Percentiles rank a stretch among this genome's conserved stretches.
These are phyloP conservation scores for Lichtheimia ramosa DNA, from an alignment of 371 early-diverging fungal species.

Conservation along the genomic window DNA sequence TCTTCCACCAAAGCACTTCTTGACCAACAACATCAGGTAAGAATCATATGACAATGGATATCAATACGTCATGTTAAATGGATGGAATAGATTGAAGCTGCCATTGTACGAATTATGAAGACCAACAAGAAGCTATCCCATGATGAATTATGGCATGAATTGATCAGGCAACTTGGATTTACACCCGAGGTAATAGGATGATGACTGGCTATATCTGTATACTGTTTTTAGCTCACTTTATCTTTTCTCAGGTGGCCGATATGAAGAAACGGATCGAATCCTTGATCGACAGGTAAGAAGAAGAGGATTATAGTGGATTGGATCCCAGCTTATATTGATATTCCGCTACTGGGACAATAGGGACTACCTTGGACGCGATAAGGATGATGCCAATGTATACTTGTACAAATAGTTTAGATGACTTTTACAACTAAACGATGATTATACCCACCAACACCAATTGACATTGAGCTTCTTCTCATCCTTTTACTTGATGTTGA, in stretches of 20 bases:
- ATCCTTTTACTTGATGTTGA: no score
- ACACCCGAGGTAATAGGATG: constrained; percentile 62
- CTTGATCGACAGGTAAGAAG: constrained; percentile 68
- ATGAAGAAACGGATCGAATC: constrained; percentile 90
- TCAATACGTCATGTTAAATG: not conserved
- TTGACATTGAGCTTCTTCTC: no score
- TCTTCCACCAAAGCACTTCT: constrained; percentile 75
- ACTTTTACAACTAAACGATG: no score
- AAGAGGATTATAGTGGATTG: not conserved
- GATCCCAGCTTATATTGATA: not conserved
- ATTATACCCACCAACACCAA: no score
- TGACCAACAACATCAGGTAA: constrained; percentile 74
- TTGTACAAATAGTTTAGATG: not conserved
- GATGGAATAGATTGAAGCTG: constrained; percentile 76
- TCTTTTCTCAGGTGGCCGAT: constrained; percentile 58
- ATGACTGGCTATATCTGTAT: not conserved
- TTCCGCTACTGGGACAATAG: not conserved
- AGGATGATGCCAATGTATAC: constrained; percentile 3
- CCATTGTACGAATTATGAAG: constrained; percentile 95
- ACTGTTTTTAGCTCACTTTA: not conserved
- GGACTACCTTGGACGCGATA: constrained; percentile 8
- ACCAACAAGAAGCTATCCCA: constrained; percentile 72
- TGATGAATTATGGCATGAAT: constrained; percentile 64
- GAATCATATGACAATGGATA: not conserved
- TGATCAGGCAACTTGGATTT: constrained; percentile 77